phyloP scores from a whole-genome alignment of 306 rosid species.

The Potentilla sterilis region DNA sequence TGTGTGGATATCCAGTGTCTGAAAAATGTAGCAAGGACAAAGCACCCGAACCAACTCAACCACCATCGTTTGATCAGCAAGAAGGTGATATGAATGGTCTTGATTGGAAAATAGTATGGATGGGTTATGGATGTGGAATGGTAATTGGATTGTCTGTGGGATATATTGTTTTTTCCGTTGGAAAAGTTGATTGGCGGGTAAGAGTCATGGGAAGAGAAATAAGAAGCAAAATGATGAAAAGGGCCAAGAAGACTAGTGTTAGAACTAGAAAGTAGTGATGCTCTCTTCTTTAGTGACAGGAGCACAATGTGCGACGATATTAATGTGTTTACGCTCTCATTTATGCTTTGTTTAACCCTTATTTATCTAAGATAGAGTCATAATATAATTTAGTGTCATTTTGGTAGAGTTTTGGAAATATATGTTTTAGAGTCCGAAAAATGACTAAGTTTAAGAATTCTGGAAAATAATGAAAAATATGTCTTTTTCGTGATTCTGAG shows the following conservation, averaged over 20 bases:
- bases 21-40: not conserved
- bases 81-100: not conserved
- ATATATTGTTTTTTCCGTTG: not conserved
- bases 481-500: no score
- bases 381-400: no score
- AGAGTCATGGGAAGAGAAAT: not conserved
- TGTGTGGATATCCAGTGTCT: slow-evolving; percentile 7
- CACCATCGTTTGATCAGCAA: not conserved
- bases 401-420: no score
- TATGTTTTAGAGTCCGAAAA: no score
- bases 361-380: no score
- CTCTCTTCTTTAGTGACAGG: no score
- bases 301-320: no score
- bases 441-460: no score
- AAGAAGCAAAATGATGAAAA: not conserved
- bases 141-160: not conserved
- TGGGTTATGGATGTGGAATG: slow-evolving; percentile 1
- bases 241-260: not conserved
- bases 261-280: no score
- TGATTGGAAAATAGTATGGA: slow-evolving; percentile 7
- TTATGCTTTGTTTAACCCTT: no score
- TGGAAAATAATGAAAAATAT: no score
- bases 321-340: no score
- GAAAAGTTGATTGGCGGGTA: not conserved
- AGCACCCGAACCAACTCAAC: not conserved